Evolutionary conservation across 768 basidiomycete species (phyloP), one percentile per base, ranked within the genome.

Genomic region (Suillus plorans): DNA sequence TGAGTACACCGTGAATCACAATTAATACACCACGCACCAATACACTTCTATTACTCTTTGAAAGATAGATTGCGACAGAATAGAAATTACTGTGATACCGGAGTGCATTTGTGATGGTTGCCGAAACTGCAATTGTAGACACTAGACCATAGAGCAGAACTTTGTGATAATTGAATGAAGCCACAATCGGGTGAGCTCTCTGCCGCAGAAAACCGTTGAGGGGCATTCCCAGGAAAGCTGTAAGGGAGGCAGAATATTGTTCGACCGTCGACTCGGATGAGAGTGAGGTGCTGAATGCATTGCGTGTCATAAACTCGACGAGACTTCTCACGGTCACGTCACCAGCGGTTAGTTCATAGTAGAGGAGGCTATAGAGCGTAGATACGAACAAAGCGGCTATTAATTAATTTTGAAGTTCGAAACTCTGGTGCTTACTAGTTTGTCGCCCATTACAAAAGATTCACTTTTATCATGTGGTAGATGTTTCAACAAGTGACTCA

Each of bases 31-130:
- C 58, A 69, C 89, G 67, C 66, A 98, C 97, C 80, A 99, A 80
- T 62, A 96, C 87, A 69, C 93, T 95, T n/a, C 94, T 88, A 72
- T 89, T 94, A 73, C 94, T 96, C 79, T 91, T 92, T 5, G 94
- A 91, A n/a, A 99, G 85, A 72, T 89, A 91, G 3, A 99, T 94
- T 37, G 93, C 87, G 4, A 97, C 90, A 18, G 95, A 90, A 75
- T 96, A 99, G 79, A 98, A 98, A 80, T 95, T 97, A 71, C 88
- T 89, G 70, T 96, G 85, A 61, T 84, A 89, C 71, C 88, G 85
- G 72, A 95, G 84, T 13, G 95, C 95, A 76, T 91, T 93, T 58
- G 84, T 77, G 66, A 98, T 82, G 34, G 92, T 90, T 22, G 85
- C 87, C 0, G 84, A 84, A 47, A 95, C 87, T 0, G 92, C 86